Evolutionary conservation across 148 eudicot species (phyloP), one percentile per base, ranked within the genome.

Genomic region (Rhododendron williamsianum): DNA sequence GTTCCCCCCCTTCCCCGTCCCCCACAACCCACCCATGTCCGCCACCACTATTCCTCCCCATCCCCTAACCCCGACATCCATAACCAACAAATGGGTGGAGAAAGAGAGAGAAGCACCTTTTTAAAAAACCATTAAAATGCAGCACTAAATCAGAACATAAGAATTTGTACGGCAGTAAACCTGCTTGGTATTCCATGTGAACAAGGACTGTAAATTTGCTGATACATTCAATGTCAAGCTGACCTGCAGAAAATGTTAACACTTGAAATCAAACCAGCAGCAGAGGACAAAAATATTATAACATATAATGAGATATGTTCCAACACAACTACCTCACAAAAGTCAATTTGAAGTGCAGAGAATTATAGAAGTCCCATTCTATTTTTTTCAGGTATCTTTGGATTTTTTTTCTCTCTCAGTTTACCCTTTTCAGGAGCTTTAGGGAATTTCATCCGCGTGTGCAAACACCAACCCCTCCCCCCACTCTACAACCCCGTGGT

Each of bases 121-220:
- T 16, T 23, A 21, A 48, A 35, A 48, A 33, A 48, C 36, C 10
- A 80, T 25, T 33, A 80, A 52, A 81, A 52, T 30, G 38, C 25
- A 81, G 83, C 69, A 81, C 46, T n/a, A 79, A n/a, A 41, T 10
- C 7, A 63, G 35, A 41, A 82, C 16, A 65, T 21, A 12, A 82
- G 21, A 23, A 63, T 51, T 73, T 38, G 76, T 30, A 76, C 1
- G 6, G 46, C 23, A 43, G 4, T 65, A 52, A 82, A 95, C 98
- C 98, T 95, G 98, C 89, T 95, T 95, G 77, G 98, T 95, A 81
- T 95, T 94, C 98, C 98, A 95, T 16, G 98, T 95, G 83, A 94
- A 95, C 82, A 94, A 76, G 83, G 98, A 91, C 84, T 92, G 90
- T 72, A 95, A 89, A 88, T 95, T 89, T 82, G 96, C 98, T 69